Percentiles rank a stretch among this genome's conserved stretches.
Evolutionary conservation across 2,329 filamentous ascomycete species (phyloP).

Genomic region (Colletotrichum sp.): DNA sequence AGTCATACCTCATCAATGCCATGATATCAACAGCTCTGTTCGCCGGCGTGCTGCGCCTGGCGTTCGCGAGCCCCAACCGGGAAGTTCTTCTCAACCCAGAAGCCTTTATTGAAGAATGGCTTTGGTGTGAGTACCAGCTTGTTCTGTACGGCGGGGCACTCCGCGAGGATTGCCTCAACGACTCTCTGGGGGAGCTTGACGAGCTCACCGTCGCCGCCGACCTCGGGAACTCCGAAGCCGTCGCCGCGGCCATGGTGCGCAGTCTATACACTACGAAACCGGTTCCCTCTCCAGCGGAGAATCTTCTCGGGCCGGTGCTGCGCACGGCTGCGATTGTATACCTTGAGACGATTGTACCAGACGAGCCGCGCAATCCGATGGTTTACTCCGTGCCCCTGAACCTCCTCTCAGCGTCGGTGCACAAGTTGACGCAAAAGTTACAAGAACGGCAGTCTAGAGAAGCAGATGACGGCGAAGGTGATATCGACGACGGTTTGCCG

Average conservation of each 20-base stretch:
- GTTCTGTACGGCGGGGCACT: conserved; percentile 30
- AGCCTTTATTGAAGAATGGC: conserved; percentile 35
- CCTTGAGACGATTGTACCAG: conserved; percentile 36
- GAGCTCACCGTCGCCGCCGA: neutral
- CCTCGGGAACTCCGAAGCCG: neutral
- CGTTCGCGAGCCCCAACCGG: conserved; percentile 13
- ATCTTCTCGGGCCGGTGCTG: conserved; percentile 30
- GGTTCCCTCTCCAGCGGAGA: neutral
- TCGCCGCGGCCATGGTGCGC: neutral
- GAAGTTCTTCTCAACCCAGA: conserved; percentile 31
- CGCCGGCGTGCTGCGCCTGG: conserved; percentile 26
- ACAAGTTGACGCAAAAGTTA: conserved; percentile 3
- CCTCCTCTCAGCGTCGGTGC: conserved; percentile 29
- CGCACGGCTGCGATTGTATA: conserved; percentile 34
- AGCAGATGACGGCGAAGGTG: neutral
- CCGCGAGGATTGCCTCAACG: conserved; percentile 7
- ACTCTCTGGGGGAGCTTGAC: neutral
- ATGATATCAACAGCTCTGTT: conserved; percentile 32
- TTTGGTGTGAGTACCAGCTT: conserved; percentile 31
- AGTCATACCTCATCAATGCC: conserved; percentile 25
- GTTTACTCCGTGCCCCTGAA: conserved; percentile 33
- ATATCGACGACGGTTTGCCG: neutral
- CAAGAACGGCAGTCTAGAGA: neutral
- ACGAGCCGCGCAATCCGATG: conserved; percentile 34
- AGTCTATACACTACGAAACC: neutral